Evolutionary conservation across 306 rosid species (phyloP), one percentile per base, ranked within the genome.

Genomic region (Vicia sativa): DNA sequence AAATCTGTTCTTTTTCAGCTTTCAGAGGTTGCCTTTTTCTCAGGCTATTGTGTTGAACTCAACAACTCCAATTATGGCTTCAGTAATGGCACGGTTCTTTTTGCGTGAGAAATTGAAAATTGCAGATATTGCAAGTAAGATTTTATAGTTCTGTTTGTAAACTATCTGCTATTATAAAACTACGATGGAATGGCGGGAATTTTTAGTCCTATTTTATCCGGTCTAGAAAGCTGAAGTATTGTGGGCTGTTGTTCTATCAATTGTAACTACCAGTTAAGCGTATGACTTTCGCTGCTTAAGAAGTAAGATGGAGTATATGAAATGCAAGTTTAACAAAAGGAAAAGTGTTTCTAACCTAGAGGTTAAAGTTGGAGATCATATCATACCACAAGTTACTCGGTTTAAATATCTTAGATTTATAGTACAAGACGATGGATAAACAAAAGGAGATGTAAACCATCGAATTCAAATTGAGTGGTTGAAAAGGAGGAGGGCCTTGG

Each of bases 51-150:
- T 86, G 71, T 69, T 86, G 72, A 84, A 87, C 77, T 82, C 86
- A 45, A 84, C 87, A 18, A 82, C 88, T 77, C 97, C 90, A 2
- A 63, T 90, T 46, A 76, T 90, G 86, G 92, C 97, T 75, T 84
- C 97, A 65, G 34, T 86, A 73, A 79, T 73, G 78, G 90, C 95
- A n/a, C 83, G 89, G 73, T 34, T 87, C 58, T 73, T 87, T 81
- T 77, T 86, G 73, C 82, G 75, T 5, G 97, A 90, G 77, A 84
- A 82, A 81, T 81, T 87, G 66, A 87, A 74, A 74, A 56, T 79
- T 72, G 43, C 82, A 7, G 92, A 90, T 23, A 75, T 90, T 49
- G 87, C 87, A 29, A 87, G 97, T 90, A 81, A 61, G 72, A 53
- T 29, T 28, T 63, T 26, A 28, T 41, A 23, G 56, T 62, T 45